These are phyloP conservation scores for Camelina neglecta DNA, from an alignment of 345 rosid species.

Conservation along the genomic window DNA sequence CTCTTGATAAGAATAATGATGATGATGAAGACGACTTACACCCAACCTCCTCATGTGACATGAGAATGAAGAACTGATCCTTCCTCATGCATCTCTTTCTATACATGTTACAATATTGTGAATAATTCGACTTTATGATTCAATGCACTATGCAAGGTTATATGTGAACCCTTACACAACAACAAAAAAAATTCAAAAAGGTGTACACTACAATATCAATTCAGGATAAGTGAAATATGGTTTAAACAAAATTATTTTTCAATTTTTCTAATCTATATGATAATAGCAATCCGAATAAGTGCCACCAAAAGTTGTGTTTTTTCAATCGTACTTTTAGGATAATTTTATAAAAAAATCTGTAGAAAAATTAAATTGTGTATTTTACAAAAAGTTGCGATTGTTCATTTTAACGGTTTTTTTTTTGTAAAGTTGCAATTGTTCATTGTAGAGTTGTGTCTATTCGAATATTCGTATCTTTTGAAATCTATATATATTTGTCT, in stretches of 20 bases:
- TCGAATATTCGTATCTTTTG: too few species aligned
- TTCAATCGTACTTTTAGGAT: too few species aligned
- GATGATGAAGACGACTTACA: background rate
- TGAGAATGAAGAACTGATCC: background rate
- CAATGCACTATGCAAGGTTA: conserved; percentile 11
- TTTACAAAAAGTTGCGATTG: too few species aligned
- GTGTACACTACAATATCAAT: background rate
- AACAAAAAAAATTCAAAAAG: background rate
- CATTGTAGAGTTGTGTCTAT: too few species aligned
- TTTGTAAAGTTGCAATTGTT: too few species aligned
- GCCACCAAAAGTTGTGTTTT: too few species aligned
- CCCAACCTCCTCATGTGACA: conserved; percentile 12
- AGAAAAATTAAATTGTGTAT: too few species aligned
- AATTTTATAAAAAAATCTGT: too few species aligned
- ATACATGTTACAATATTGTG: conserved; percentile 17
- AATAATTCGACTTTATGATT: conserved; percentile 14
- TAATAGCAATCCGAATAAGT: too few species aligned
- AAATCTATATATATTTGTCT: too few species aligned
- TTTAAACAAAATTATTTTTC: background rate
- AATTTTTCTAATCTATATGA: background rate
- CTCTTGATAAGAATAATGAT: conserved; percentile 6
- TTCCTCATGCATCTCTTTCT: background rate
- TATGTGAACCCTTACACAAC: conserved; percentile 15
- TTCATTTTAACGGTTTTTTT: too few species aligned
- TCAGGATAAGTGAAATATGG: background rate